phyloP scores from a whole-genome alignment of 176 grass and related monocot genomes.

The Pharus latifolius region DNA sequence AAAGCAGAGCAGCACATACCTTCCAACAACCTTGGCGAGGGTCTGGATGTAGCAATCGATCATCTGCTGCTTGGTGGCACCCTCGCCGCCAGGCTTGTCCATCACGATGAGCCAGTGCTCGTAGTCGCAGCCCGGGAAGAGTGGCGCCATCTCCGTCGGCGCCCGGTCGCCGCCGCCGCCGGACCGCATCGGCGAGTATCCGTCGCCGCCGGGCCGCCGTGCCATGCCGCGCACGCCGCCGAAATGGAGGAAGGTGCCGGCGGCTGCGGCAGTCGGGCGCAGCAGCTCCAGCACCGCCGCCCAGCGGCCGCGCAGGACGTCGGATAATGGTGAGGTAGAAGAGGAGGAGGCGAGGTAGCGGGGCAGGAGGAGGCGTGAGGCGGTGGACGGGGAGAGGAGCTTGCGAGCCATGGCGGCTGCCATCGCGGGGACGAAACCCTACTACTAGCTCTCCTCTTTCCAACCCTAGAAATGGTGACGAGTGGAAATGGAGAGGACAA shows the following conservation, averaged over 20 bases:
- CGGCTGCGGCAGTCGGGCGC: neutral
- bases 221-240: neutral
- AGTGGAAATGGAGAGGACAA: neutral
- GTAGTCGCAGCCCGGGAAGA: conserved; percentile 37
- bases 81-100: conserved; percentile 34
- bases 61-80: conserved; percentile 62
- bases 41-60: conserved; percentile 72
- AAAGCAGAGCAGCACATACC: conserved; percentile 32
- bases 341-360: conserved; percentile 1
- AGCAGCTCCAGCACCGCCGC: neutral
- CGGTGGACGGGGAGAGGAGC: conserved; percentile 3
- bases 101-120: conserved; percentile 47
- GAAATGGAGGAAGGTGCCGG: no score
- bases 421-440: neutral
- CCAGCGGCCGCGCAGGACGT: neutral
- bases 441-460: no score
- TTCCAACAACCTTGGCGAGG: conserved; percentile 63
- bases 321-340: neutral
- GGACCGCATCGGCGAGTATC: neutral
- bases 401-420: conserved; percentile 5
- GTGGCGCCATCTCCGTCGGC: conserved; percentile 17
- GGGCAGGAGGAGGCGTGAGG: neutral
- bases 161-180: neutral
- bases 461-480: neutral
- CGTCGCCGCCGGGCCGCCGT: neutral